Base-by-base conservation (phyloP, 2,329 filamentous ascomycete species). In the Ophiostoma sp. region DNA sequence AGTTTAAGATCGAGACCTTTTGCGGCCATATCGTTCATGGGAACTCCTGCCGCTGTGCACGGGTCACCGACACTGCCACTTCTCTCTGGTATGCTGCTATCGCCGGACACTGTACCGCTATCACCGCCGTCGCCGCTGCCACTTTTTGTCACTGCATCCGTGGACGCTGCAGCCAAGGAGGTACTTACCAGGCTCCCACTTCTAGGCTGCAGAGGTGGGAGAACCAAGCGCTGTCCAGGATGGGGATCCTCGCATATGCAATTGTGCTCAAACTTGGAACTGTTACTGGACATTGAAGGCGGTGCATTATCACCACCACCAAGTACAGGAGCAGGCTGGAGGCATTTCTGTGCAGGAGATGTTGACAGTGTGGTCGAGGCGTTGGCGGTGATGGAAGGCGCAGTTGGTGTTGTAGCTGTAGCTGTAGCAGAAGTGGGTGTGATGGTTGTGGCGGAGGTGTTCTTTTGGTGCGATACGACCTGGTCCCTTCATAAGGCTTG, bases 401-500 rank as follows among this genome's bases (percentile, higher is more conserved):
- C 41, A 57, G 62, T 66, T 48, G 44, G 13, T 4, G 41, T 27
- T 31, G 27, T 31, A 31, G 27, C 27, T 65, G 65, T 8, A 10
- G 27, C 39, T 71, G 73, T 72, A 74, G 76, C 76, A 73, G 78
- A 77, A 78, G 79, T 75, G 76, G 70, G 68, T 4, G 64, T 67
- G 17, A 71, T 70, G 35, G 70, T 71, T 33, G 36, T 67, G 20
- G 62, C 52, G 23, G 69, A 71, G 15, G 68, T 64, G 67, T 68
- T 73, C 27, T 77, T 77, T 77, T 81, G 80, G 80, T 79, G 79
- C 80, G 83, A 80, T 82, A 83, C 82, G 84, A 81, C 85, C 85
- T 86, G 83, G 80, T 77, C 83, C 79, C 82, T 81, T 86, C 85
- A 89, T 84, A 84, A 85, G 65, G 41, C 60, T 4, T 66, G 70